phyloP scores from a whole-genome alignment of 305 asterid genomes.

The Caryopteris hybrid region DNA sequence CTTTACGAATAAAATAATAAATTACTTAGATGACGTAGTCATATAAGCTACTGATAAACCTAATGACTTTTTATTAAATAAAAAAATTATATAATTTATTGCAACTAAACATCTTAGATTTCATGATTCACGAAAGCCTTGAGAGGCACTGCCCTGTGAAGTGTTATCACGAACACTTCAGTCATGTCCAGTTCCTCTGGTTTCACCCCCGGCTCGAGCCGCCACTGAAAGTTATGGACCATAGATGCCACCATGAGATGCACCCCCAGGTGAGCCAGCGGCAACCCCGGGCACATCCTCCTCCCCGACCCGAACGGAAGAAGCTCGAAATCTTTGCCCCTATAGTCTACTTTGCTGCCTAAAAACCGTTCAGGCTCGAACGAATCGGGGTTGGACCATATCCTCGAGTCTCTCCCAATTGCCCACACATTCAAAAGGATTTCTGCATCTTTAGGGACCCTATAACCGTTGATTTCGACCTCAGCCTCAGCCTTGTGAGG shows the following conservation, averaged over 20 bases:
- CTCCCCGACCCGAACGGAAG: slow-evolving; percentile 14
- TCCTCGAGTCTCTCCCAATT: background rate
- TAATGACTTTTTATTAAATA: too few species aligned
- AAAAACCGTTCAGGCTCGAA: slow-evolving; percentile 15
- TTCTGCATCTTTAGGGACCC: slow-evolving; percentile 7
- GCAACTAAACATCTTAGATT: background rate
- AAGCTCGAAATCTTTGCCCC: slow-evolving; percentile 15
- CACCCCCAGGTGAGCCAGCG: slow-evolving; percentile 7
- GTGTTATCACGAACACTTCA: background rate
- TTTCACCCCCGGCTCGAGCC: background rate
- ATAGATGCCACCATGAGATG: slow-evolving; percentile 1
- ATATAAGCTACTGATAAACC: too few species aligned
- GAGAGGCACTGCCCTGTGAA: background rate
- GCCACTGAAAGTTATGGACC: slow-evolving; percentile 8
- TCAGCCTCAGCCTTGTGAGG: slow-evolving; percentile 13
- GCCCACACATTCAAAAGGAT: slow-evolving; percentile 7
- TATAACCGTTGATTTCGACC: background rate
- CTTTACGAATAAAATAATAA: too few species aligned
- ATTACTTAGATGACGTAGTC: too few species aligned
- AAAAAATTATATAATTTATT: too few species aligned
- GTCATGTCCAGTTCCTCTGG: slow-evolving; percentile 2
- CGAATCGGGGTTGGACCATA: slow-evolving; percentile 1
- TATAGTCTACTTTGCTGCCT: background rate
- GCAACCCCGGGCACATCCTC: slow-evolving; percentile 13
- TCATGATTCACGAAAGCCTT: background rate